Base-by-base conservation (phyloP, 1,139 yeast genomes). In the Pichia sp. region DNA sequence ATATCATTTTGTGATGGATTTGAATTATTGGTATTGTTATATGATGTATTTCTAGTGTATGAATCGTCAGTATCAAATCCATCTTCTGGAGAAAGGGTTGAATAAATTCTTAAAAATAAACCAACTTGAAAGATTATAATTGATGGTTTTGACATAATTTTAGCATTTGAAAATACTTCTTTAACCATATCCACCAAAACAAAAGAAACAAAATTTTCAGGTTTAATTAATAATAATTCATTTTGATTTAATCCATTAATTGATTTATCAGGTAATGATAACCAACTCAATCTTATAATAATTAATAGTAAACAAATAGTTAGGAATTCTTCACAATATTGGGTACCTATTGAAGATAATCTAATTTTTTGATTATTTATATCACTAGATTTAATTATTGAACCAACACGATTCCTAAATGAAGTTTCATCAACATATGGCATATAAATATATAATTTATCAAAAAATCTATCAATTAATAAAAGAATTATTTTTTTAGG, bases 241-340 rank as follows among this genome's bases (percentile, higher is more conserved):
- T 60, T 60, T 7, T 48, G 38, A 1, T 60, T 50, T 21, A 59
- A 33, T 9, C 46, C 46, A n/a, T 32, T 32, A 7, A 43, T 24
- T n/a, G 43, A 35, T 7, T 48, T 49, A 7, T 48, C 49, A 2
- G 78, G 77, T 38, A 72, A 51, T 0, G 77, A 69, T 38, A 71
- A 54, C 74, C 77, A 73, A 25, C 74, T 66, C 18, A 74, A 51
- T 48, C 79, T 61, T 31, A 74, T 51, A 11, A 74, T 65, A n/a
- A 74, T 64, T 27, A 74, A 56, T 37, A 71, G 50, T 5, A 73
- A 64, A 34, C 77, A 74, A 14, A 72, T 47, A 9, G 42, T 59
- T 36, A 61, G 46, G 38, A 62, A 61, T 33, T 61, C 65, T 36
- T 61, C 65, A 47, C 62, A 55, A 44, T 59, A 60, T 39, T 59